Evolutionary conservation across 2,329 filamentous ascomycete species (phyloP).

Genomic region (Nemania sp.): DNA sequence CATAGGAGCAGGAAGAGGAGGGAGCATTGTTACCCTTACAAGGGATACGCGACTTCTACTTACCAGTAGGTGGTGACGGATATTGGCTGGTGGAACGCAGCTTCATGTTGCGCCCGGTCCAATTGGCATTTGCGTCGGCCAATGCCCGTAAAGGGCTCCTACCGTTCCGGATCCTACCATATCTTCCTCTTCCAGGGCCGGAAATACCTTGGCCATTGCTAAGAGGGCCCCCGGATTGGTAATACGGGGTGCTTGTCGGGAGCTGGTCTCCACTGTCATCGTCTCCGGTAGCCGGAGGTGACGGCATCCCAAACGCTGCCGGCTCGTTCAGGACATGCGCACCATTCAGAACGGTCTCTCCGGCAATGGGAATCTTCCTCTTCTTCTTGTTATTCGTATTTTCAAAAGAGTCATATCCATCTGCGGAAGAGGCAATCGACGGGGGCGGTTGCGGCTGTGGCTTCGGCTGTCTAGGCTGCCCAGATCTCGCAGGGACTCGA

Average conservation of each 20-base stretch:
- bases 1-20: too few relatives aligned
- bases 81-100: slow-evolving; percentile 48
- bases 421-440: slow-evolving; percentile 71
- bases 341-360: slow-evolving; percentile 60
- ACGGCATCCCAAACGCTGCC: slow-evolving; percentile 39
- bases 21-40: background rate
- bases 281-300: slow-evolving; percentile 40
- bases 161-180: slow-evolving; percentile 67
- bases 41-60: slow-evolving; percentile 30
- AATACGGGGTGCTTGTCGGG: slow-evolving; percentile 42
- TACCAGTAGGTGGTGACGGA: slow-evolving; percentile 48
- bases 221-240: slow-evolving; percentile 54
- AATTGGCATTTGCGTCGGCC: slow-evolving; percentile 60
- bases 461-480: slow-evolving; percentile 50
- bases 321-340: slow-evolving; percentile 46
- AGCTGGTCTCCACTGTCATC: slow-evolving; percentile 41
- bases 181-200: slow-evolving; percentile 81
- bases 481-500: slow-evolving; percentile 48
- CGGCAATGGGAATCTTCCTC: slow-evolving; percentile 91
- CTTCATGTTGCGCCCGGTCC: slow-evolving; percentile 54
- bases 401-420: slow-evolving; percentile 96
- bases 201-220: slow-evolving; percentile 72
- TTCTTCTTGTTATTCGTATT: slow-evolving; percentile 99
- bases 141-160: slow-evolving; percentile 65
- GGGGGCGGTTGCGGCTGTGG: slow-evolving; percentile 61